Evolutionary conservation across 2,329 filamentous ascomycete genomes (phyloP).

Genomic region (Talaromyces sp.): DNA sequence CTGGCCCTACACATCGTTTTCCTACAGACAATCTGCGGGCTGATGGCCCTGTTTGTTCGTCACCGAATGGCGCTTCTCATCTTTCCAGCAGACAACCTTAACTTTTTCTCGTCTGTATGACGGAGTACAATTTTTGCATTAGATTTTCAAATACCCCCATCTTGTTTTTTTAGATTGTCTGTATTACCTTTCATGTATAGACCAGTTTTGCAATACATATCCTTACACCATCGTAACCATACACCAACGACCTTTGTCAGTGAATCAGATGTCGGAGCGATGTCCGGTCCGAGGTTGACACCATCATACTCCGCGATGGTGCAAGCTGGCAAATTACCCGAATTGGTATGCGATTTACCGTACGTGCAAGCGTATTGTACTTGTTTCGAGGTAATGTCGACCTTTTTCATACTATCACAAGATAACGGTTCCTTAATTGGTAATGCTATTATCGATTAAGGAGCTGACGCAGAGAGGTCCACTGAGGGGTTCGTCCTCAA

Average conservation of each 20-base stretch:
- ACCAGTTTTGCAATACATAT: not conserved
- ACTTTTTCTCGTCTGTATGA: slow-evolving; percentile 12
- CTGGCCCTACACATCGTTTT: slow-evolving; percentile 72
- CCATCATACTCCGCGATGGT: not conserved
- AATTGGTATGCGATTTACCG: not conserved
- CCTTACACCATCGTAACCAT: not conserved
- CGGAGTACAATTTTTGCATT: not conserved
- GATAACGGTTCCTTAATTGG: not conserved
- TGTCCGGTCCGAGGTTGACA: not conserved
- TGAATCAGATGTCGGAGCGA: not conserved
- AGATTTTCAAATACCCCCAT: not conserved
- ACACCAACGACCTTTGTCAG: not conserved
- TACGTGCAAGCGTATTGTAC: not conserved
- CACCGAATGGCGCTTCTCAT: slow-evolving; percentile 82
- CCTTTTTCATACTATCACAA: not conserved
- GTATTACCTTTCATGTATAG: slow-evolving; percentile 1
- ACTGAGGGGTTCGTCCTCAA: slow-evolving; percentile 6
- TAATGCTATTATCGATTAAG: not conserved
- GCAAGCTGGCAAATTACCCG: not conserved
- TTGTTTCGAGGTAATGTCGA: not conserved
- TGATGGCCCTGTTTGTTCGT: slow-evolving; percentile 78
- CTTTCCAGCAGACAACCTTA: slow-evolving; percentile 79
- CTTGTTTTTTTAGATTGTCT: not conserved
- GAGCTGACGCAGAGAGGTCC: not conserved
- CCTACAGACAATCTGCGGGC: slow-evolving; percentile 71